Evolutionary conservation across 176 grass and related monocot species (phyloP).

Genomic region (Eleusine indica): DNA sequence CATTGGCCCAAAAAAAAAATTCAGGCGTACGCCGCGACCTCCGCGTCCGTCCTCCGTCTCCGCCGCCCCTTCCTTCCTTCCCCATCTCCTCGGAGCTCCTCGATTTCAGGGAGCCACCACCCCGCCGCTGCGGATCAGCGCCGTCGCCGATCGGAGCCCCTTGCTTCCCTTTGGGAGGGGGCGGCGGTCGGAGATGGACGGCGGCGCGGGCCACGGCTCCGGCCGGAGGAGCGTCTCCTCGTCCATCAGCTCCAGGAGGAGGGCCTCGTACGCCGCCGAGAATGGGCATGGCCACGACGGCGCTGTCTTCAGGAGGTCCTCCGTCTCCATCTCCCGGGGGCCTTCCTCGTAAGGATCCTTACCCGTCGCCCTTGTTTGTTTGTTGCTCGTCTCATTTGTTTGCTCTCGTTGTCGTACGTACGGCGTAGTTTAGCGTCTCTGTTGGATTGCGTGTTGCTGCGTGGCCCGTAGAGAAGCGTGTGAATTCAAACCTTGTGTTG

Average conservation of each 20-base stretch:
- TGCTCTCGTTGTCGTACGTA: not conserved
- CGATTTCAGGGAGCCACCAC: slow-evolving; percentile 31
- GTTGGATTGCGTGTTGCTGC: not conserved
- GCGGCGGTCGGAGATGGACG: slow-evolving; percentile 60
- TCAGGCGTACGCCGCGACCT: slow-evolving; percentile 36
- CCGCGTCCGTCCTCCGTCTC: slow-evolving; percentile 45
- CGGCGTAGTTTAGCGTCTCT: not conserved
- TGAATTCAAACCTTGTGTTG: not conserved
- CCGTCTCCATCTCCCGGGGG: slow-evolving; percentile 55
- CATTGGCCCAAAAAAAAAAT: slow-evolving; percentile 27
- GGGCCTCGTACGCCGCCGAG: slow-evolving; percentile 44
- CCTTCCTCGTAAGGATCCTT: slow-evolving; percentile 41
- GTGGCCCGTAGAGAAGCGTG: not conserved
- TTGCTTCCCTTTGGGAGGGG: slow-evolving; percentile 1
- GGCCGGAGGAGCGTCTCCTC: slow-evolving; percentile 53
- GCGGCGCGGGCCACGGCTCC: slow-evolving; percentile 49
- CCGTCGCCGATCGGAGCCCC: slow-evolving; percentile 38
- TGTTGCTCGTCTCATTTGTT: not conserved
- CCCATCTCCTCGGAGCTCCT: slow-evolving; percentile 39
- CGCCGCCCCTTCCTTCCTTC: not conserved
- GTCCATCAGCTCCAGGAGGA: slow-evolving; percentile 44
- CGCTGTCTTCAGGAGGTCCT: slow-evolving; percentile 41
- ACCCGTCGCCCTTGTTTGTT: not conserved
- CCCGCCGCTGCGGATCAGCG: slow-evolving; percentile 30
- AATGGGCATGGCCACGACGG: slow-evolving; percentile 50